Conservation (phyloP, 2,329 filamentous ascomycete species). For the Delphinella strobiligena region DNA sequence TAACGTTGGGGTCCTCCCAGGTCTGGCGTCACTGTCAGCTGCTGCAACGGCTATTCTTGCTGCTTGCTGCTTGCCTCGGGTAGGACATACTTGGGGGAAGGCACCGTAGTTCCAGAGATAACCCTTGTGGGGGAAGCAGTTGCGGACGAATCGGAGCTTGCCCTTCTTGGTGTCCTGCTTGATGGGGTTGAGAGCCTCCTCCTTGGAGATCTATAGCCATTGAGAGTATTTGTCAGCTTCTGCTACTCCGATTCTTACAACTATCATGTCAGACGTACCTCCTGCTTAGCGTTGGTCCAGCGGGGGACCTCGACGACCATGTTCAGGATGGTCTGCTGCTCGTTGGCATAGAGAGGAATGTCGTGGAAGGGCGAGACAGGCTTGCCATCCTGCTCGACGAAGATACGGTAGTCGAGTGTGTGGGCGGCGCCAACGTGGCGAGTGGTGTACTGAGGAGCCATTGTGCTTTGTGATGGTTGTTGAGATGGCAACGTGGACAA, state of each 20-base stretch:
- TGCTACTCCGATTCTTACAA: too few relatives aligned
- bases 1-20: constrained; percentile 94
- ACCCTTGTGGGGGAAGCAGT: constrained; percentile 99
- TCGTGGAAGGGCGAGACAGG: constrained; percentile 96
- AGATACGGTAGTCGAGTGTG: constrained; percentile 95
- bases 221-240: too few relatives aligned
- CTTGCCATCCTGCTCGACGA: constrained; percentile 93
- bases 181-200: constrained; percentile 95
- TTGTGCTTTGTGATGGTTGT: constrained; percentile 28
- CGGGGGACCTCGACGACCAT: constrained; percentile 99
- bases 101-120: constrained; percentile 99
- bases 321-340: constrained; percentile 91
- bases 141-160: constrained; percentile 97
- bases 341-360: constrained; percentile 93
- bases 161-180: constrained; percentile 99
- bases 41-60: too few relatives aligned
- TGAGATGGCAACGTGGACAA: constrained; percentile 17
- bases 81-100: constrained; percentile 87
- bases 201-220: constrained; percentile 83
- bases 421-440: constrained; percentile 83
- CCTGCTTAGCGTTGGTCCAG: constrained; percentile 99
- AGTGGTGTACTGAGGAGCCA: constrained; percentile 57
- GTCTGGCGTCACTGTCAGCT: constrained; percentile 51
- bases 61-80: too few relatives aligned
- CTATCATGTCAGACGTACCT: too few relatives aligned